phyloP scores from a whole-genome alignment of 75 land plant genomes.

The Sequoia sempervirens region DNA sequence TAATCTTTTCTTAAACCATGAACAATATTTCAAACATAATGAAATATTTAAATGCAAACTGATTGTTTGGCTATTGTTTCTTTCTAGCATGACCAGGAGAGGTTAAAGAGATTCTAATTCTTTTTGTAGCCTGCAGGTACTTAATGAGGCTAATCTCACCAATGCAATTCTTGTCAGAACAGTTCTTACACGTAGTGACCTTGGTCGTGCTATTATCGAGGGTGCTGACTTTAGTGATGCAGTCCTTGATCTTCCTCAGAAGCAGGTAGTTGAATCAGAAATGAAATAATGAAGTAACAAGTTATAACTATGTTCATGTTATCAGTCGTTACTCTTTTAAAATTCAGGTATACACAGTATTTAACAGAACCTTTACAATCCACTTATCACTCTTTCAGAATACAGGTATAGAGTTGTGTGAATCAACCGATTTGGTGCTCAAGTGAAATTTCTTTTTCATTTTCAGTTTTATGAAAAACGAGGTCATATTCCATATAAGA shows the following conservation, averaged over 20 bases:
- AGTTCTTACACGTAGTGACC: conserved; percentile 96
- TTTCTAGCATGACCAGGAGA: neutral
- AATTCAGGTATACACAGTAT: neutral
- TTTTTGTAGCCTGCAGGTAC: conserved; percentile 49
- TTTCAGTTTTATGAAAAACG: neutral
- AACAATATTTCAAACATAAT: neutral
- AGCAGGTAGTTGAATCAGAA: conserved; percentile 55
- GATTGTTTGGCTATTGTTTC: neutral
- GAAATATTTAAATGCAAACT: neutral
- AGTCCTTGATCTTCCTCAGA: conserved; percentile 79
- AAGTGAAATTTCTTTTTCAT: neutral
- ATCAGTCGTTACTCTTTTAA: neutral
- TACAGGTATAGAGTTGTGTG: neutral
- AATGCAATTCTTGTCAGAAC: conserved; percentile 95
- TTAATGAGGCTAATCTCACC: conserved; percentile 94
- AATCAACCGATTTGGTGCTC: neutral
- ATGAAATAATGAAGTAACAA: neutral
- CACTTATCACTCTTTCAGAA: too few species aligned
- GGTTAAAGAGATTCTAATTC: neutral
- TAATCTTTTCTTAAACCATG: neutral
- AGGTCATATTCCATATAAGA: neutral
- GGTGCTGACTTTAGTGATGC: conserved; percentile 99
- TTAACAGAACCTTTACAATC: neutral
- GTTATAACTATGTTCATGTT: neutral
- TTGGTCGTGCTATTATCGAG: conserved; percentile 85